Base-by-base conservation (phyloP, 108 stramenopile species). In the Licmophora abbreviata region DNA sequence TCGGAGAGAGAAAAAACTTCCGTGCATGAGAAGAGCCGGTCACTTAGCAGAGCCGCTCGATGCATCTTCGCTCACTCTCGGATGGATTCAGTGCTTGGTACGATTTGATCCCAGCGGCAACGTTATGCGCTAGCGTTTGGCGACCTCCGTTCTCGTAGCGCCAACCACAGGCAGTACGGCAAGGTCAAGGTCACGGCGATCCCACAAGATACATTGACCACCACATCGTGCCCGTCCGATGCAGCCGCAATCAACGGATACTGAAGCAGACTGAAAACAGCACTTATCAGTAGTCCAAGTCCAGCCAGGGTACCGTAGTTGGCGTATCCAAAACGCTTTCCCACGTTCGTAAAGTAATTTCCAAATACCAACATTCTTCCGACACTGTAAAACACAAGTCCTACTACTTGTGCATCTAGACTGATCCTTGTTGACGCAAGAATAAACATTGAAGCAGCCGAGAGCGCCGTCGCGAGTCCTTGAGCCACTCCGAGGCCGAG, bases 311-410 rank as follows among this genome's bases (percentile, higher is more conserved):
- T 65, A 14, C 71, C 71, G 33, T 44, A 68, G 44, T 63, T 57
- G 1, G 33, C 41, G 28, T 63, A 73, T 4, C 71, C 71, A 36
- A 73, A 73, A 22, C 73, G 41, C 37, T 60, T 74, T 23, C 73
- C 73, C 22, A 62, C 44, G 34, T 74, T 68, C 2, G 63, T 36
- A 56, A 69, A 74, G 54, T 38, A 74, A 29, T 59, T 58, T n/a
- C 64, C 67, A 61, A 74, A 74, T 22, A 65, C 33, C 26, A 54
- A 18, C 63, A 74, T 63, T n/a, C 68, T 36, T 8, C 68, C 73
- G 24, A 69, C 15, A 18, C 68, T 56, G 40, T 74, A 69, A 4
- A 35, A 15, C 14, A 29, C 41, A 33, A 74, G 10, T 6, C 73
- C 63, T 3, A 64, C 8, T 11, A 27, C 43, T 10, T 73, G 72